Evolutionary conservation across 805 yeast species (phyloP), one percentile per base, ranked within the genome.

Genomic region (Schizosaccharomyces lindneri): DNA sequence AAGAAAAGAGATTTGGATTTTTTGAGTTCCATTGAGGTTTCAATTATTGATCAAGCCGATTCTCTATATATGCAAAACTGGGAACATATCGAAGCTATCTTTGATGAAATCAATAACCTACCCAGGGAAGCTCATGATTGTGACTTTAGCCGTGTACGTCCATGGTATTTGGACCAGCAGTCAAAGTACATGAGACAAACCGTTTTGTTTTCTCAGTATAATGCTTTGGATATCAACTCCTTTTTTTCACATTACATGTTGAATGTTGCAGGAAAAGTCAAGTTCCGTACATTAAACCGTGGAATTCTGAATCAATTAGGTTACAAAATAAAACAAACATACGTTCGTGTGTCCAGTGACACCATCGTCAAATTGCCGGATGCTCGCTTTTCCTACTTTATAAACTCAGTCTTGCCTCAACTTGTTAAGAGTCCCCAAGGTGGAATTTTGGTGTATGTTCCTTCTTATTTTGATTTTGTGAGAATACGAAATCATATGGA

Each of bases 31-130:
- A 86, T 93, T 65, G 98, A 93, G 70, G 71, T 93, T 3, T 71
- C 84, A 60, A 73, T 89, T 21, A 72, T 87, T 48, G 98, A 93
- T 71, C 86, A 85, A 67, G 81, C 93, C 13, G 88, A 88, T 68
- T 85, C 87, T 39, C 76, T 89, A 65, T 85, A 86, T 68, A 85
- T 84, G 85, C 98, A 93, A 72, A 87, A 89, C 68, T 85, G 97
- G 89, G 84, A 84, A 46, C 95, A 90, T 72, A 77, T 93, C 7
- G 71, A 71, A 39, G 81, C 82, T 17, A 72, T 84, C n/a, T 74
- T 83, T 66, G 81, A 81, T 64, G 81, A 83, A 68, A 66, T 88
- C 62, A 88, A 89, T 71, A 74, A 77, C 62, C 80, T 88, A 59
- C 97, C 97, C 5, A 79, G 80, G 64, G 80, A 83, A 61, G 82